Evolutionary conservation across 1,284 basidiomycete genomes (phyloP), one percentile per base, ranked within the genome.

Genomic region (Ganoderma boninense): DNA sequence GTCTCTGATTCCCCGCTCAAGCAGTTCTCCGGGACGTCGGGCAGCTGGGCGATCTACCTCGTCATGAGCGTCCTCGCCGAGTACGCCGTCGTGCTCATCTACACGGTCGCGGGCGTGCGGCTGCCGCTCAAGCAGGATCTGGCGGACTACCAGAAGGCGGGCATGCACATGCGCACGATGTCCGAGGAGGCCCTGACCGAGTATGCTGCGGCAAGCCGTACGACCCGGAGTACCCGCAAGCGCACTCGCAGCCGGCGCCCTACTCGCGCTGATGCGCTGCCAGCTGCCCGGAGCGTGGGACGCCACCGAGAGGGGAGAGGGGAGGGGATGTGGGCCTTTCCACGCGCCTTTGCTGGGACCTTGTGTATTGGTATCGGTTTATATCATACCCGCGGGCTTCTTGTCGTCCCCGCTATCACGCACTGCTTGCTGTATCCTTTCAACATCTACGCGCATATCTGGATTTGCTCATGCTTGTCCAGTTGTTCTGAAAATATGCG

Each of bases 41-140:
- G 89, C 42, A 79, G 84, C 68, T 91, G 87, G 87, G 78, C 85
- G 61, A 75, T 86, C 69, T 92, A 85, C 76, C 82, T 91, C 46
- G 77, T 85, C 62, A 85, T 91, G 82, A 85, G 85, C 13, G 81
- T 90, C 52, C 70, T 90, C 61, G 87, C 87, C 85, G 90, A 92
- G 78, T 89, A 83, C 72, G 76, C 83, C 20, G 82, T 85, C 23
- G 83, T 84, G 64, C 67, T 82, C 52, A 80, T 89, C 64, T 91
- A 89, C 77, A 77, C 85, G 18, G 72, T 86, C 65, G 84, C 85
- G 0, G 84, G 83, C 16, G 74, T 76, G n/a, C 14, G 73, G 14
- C 63, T 82, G 16, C 80, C 71, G 59, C 69, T 84, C 69, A 71
- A 81, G 52, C 72, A 80, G 71, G 84, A 85, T 18, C 16, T 57